Percentiles rank a stretch among this genome's conserved stretches.
phyloP scores from a whole-genome alignment of 495 filamentous ascomycete species.

The Daldinia bambusicola region DNA sequence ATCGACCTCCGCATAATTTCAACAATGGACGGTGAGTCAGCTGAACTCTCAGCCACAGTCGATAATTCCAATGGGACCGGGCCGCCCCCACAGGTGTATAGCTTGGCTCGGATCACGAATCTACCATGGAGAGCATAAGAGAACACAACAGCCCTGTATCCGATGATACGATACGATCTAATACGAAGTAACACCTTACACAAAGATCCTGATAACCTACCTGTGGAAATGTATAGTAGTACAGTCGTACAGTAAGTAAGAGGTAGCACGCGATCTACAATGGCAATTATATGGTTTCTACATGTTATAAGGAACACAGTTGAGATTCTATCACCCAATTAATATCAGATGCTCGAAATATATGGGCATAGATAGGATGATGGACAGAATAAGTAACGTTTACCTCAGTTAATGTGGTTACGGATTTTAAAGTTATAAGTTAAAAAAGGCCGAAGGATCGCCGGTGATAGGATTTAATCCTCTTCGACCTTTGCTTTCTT shows the following conservation, averaged over 20 bases:
- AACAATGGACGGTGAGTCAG: conserved; percentile 36
- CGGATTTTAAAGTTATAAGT: neutral
- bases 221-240: neutral
- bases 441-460: conserved; percentile 6
- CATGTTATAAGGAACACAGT: neutral
- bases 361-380: conserved; percentile 16
- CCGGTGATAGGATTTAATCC: conserved; percentile 22
- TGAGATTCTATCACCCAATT: neutral
- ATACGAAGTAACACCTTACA: conserved; percentile 34
- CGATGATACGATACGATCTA: conserved; percentile 12
- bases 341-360: neutral
- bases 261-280: neutral
- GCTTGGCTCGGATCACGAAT: conserved; percentile 17
- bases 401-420: too few relatives aligned
- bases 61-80: conserved; percentile 5
- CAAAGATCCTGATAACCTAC: conserved; percentile 12
- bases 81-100: conserved; percentile 27
- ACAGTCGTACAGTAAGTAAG: neutral
- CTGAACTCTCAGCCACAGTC: conserved; percentile 42
- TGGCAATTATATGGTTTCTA: neutral
- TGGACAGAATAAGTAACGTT: neutral
- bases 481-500: conserved; percentile 1
- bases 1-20: conserved; percentile 24
- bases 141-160: conserved; percentile 34
- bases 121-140: conserved; percentile 8